Evolutionary conservation across 108 stramenopile genomes (phyloP), one percentile per base, ranked within the genome.

Genomic region (Epipyxis sp.): DNA sequence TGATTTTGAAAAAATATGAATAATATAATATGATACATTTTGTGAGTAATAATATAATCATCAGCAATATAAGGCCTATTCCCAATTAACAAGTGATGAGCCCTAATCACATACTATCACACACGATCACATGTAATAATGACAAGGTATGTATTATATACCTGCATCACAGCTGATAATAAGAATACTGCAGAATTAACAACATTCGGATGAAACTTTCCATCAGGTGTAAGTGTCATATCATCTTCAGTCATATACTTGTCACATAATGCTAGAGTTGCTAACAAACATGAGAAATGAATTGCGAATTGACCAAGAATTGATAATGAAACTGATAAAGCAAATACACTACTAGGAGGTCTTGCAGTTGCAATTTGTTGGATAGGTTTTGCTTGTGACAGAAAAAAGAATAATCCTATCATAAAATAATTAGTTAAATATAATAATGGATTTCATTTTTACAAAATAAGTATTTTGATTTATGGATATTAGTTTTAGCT

Each of bases 141-240:
- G n/a, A n/a, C n/a, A n/a, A n/a, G n/a, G n/a, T n/a, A n/a, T n/a
- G n/a, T n/a, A n/a, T n/a, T n/a, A n/a, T n/a, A n/a, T n/a, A n/a
- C n/a, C 46, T 92, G 92, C 61, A 93, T 87, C 69, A 92, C 44
- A 20, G 86, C 77, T 39, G 86, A 92, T 25, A 99, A 54, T 10
- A 99, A 84, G 83, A 96, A 97, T 16, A 94, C 89, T 29, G 91
- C 91, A 6, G 91, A 88, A 86, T 99, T 99, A 67, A 99, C 84
- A 0, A 88, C 85, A 59, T 95, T 97, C 3, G 98, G 95, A 43
- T 90, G 87, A 86, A 99, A 99, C 3, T 91, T 87, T 2, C 92
- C 95, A 80, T 99, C 98, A 27, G 71, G 44, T 6, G 13, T 16
- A 16, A 74, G 71, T 6, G 20, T 16, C 10, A 32, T 16, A 65